These are phyloP conservation scores for Sporothrix brasiliensis DNA, from an alignment of 2,329 filamentous ascomycete species.

Conservation along the genomic window DNA sequence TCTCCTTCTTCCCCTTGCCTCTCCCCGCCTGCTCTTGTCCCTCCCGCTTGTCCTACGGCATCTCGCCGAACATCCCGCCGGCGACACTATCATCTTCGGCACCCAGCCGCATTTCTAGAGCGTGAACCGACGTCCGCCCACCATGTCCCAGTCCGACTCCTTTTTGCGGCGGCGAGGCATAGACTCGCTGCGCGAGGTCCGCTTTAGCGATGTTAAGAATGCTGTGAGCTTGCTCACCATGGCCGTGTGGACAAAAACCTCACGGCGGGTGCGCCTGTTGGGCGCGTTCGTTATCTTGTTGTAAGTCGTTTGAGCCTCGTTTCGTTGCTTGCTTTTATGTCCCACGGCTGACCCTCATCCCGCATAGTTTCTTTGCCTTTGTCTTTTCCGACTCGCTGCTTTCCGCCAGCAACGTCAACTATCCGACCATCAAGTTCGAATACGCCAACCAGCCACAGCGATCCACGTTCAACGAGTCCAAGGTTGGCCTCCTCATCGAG, in stretches of 20 bases:
- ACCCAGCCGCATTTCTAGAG: neutral
- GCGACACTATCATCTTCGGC: slow-evolving; percentile 1
- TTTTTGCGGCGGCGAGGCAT: slow-evolving; percentile 32
- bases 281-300: slow-evolving; percentile 42
- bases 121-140: neutral
- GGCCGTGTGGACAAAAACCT: slow-evolving; percentile 43
- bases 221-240: slow-evolving; percentile 33
- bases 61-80: slow-evolving; percentile 6
- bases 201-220: slow-evolving; percentile 30
- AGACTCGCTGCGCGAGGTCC: slow-evolving; percentile 31
- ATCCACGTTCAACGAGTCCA: slow-evolving; percentile 52
- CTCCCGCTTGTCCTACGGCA: slow-evolving; percentile 15
- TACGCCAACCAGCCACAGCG: slow-evolving; percentile 41
- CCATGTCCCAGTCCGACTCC: slow-evolving; percentile 31
- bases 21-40: neutral
- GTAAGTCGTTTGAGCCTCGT: slow-evolving; percentile 38
- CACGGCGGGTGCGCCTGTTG: slow-evolving; percentile 43
- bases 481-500: slow-evolving; percentile 60
- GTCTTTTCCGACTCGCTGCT: slow-evolving; percentile 32
- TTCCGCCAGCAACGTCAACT: slow-evolving; percentile 33
- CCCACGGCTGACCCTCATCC: neutral
- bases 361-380: slow-evolving; percentile 17
- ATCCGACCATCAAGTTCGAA: slow-evolving; percentile 43
- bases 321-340: too few relatives aligned
- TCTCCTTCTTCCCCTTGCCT: neutral